A percentile compares a stretch with the other conserved stretches of the same genome.
These are phyloP conservation scores for Dioszegia crocea DNA, from an alignment of 768 basidiomycete species.

Conservation along the genomic window DNA sequence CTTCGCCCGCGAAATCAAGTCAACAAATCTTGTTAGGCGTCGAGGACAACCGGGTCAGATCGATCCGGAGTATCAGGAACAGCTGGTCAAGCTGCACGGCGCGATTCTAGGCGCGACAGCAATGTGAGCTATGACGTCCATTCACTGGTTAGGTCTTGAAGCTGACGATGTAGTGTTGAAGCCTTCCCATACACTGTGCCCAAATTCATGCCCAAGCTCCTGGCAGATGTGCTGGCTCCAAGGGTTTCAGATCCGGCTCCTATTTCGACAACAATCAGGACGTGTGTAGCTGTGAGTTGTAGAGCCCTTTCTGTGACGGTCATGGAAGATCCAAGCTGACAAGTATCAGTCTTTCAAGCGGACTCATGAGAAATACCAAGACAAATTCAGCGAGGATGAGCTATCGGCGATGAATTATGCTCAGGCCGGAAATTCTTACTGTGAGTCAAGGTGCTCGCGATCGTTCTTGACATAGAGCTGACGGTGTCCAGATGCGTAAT, in stretches of 20 bases:
- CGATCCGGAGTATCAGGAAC: slow-evolving; percentile 67
- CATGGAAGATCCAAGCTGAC: too few relatives aligned
- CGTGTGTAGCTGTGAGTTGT: slow-evolving; percentile 56
- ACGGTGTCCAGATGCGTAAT: too few relatives aligned
- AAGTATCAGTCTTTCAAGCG: slow-evolving; percentile 38
- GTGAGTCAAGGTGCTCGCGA: slow-evolving; percentile 30
- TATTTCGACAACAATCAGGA: slow-evolving; percentile 82
- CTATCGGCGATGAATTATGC: slow-evolving; percentile 79
- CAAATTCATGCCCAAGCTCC: slow-evolving; percentile 76
- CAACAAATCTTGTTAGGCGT: slow-evolving; percentile 64
- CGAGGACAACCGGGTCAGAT: slow-evolving; percentile 53
- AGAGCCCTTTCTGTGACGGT: too few relatives aligned
- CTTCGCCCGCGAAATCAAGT: slow-evolving; percentile 66
- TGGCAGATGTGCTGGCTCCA: slow-evolving; percentile 72
- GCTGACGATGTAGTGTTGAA: slow-evolving; percentile 56
- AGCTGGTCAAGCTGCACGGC: slow-evolving; percentile 71
- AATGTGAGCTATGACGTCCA: slow-evolving; percentile 50
- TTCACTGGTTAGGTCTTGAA: neutral
- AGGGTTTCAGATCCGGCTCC: slow-evolving; percentile 85
- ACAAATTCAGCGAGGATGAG: slow-evolving; percentile 82
- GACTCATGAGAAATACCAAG: slow-evolving; percentile 74
- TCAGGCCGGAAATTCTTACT: slow-evolving; percentile 71
- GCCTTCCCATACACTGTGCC: slow-evolving; percentile 95
- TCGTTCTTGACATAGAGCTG: too few relatives aligned
- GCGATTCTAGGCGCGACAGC: slow-evolving; percentile 93